Conservation (phyloP, 73 alveolate genomes). For the Breviolum minutum region DNA sequence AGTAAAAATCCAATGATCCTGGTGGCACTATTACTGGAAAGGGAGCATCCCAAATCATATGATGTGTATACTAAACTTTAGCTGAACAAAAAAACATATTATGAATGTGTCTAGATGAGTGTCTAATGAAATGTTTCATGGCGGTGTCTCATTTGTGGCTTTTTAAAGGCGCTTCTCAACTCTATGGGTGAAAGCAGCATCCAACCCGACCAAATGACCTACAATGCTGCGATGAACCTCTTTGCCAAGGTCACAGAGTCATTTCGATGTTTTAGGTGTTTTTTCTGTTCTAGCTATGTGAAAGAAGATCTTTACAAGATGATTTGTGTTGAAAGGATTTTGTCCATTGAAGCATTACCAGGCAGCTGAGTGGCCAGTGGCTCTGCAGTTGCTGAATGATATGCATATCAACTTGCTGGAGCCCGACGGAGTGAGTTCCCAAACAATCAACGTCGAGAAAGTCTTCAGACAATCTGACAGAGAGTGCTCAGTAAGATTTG, state of each 20-base stretch:
- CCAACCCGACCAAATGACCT: conserved; percentile 14
- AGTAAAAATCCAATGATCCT: too few relatives aligned
- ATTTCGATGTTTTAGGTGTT: neutral
- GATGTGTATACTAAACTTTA: too few relatives aligned
- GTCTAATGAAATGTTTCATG: too few relatives aligned
- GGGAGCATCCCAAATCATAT: too few relatives aligned
- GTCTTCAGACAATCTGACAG: too few relatives aligned
- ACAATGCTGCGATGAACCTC: conserved; percentile 1
- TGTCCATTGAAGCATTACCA: neutral
- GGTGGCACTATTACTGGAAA: too few relatives aligned
- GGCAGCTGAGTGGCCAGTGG: conserved; percentile 35
- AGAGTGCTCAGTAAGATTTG: too few relatives aligned
- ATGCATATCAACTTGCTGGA: neutral
- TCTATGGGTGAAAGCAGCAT: neutral
- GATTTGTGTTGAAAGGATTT: neutral
- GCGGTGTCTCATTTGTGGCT: too few relatives aligned
- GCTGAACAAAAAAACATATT: too few relatives aligned
- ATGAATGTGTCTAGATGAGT: too few relatives aligned
- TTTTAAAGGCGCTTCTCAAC: neutral
- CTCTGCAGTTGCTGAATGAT: neutral
- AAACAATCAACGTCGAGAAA: too few relatives aligned
- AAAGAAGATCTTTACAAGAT: neutral
- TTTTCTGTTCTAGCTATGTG: too few relatives aligned
- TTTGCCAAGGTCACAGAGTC: neutral
- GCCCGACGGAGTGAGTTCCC: conserved; percentile 5